A percentile compares a stretch with the other conserved stretches of the same genome.
Evolutionary conservation across 495 filamentous ascomycete species (phyloP).

Genomic region (Parachaetomium inaequale): DNA sequence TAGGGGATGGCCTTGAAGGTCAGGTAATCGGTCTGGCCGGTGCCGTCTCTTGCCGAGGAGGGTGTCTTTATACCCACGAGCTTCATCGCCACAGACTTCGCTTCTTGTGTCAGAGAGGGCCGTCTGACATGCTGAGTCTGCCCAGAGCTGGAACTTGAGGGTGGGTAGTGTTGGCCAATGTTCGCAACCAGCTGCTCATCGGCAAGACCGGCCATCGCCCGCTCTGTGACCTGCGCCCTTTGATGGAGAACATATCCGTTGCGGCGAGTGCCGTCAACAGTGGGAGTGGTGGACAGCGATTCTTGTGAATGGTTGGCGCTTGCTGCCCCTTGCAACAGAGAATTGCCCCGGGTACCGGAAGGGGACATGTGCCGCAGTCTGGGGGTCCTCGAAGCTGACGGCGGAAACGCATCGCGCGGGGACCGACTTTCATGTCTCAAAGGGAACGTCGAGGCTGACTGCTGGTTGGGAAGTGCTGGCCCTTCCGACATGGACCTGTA

Average conservation of each 20-base stretch:
- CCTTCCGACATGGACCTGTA: conserved; percentile 17
- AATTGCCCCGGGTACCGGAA: conserved; percentile 23
- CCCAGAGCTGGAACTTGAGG: conserved; percentile 24
- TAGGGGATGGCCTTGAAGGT: conserved; percentile 21
- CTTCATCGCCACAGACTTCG: conserved; percentile 30
- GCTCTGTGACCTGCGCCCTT: conserved; percentile 29
- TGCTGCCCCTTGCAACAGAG: conserved; percentile 22
- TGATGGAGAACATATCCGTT: conserved; percentile 27
- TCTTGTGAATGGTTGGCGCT: conserved; percentile 21
- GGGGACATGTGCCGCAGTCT: conserved; percentile 30
- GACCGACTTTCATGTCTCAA: conserved; percentile 15
- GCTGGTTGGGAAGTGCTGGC: not conserved
- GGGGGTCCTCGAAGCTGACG: conserved; percentile 35
- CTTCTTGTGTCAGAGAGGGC: conserved; percentile 30
- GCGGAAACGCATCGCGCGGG: conserved; percentile 29
- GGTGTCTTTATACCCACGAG: conserved; percentile 23
- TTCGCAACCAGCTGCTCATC: conserved; percentile 26
- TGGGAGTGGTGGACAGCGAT: not conserved
- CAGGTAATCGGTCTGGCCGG: conserved; percentile 27
- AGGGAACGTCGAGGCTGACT: not conserved
- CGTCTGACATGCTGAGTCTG: conserved; percentile 23
- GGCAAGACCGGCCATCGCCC: conserved; percentile 24
- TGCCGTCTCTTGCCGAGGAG: conserved; percentile 13
- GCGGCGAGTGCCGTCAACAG: conserved; percentile 9
- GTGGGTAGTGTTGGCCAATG: conserved; percentile 20